Conservation (phyloP, 768 basidiomycete species). For the Leucocoprinus sp. region DNA sequence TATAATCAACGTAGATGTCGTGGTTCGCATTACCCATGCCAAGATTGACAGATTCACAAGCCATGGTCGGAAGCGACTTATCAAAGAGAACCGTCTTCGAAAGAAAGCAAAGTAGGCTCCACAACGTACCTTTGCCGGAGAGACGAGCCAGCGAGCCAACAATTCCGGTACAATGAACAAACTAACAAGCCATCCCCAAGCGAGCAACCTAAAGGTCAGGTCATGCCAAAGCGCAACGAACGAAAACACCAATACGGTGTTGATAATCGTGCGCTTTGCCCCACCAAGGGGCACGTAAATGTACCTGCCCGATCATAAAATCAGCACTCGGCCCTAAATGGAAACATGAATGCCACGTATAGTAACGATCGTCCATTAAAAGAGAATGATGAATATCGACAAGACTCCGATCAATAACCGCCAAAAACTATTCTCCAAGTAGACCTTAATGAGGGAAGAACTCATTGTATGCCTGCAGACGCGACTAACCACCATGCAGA, state of each 20-base stretch:
- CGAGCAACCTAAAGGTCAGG: slow-evolving; percentile 74
- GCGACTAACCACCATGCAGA: too few relatives aligned
- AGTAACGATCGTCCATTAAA: too few relatives aligned
- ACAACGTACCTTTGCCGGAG: slow-evolving; percentile 50
- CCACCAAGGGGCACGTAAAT: slow-evolving; percentile 94
- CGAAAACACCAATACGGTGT: slow-evolving; percentile 79
- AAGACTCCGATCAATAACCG: neutral
- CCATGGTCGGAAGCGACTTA: too few relatives aligned
- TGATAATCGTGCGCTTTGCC: slow-evolving; percentile 37
- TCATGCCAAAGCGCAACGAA: slow-evolving; percentile 99
- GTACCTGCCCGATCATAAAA: slow-evolving; percentile 44
- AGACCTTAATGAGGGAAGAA: too few relatives aligned
- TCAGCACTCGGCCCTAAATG: neutral
- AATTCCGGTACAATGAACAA: slow-evolving; percentile 88
- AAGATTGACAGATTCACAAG: too few relatives aligned
- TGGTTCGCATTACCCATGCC: too few relatives aligned
- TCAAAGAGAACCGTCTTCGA: neutral
- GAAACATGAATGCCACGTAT: too few relatives aligned
- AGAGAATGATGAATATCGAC: neutral
- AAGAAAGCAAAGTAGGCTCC: neutral
- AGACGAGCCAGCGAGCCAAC: slow-evolving; percentile 48
- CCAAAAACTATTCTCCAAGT: too few relatives aligned
- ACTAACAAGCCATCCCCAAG: slow-evolving; percentile 96
- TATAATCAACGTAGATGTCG: too few relatives aligned
- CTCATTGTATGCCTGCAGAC: too few relatives aligned